Conservation (phyloP, 2,329 filamentous ascomycete genomes). For the Metarhizium brunneum region DNA sequence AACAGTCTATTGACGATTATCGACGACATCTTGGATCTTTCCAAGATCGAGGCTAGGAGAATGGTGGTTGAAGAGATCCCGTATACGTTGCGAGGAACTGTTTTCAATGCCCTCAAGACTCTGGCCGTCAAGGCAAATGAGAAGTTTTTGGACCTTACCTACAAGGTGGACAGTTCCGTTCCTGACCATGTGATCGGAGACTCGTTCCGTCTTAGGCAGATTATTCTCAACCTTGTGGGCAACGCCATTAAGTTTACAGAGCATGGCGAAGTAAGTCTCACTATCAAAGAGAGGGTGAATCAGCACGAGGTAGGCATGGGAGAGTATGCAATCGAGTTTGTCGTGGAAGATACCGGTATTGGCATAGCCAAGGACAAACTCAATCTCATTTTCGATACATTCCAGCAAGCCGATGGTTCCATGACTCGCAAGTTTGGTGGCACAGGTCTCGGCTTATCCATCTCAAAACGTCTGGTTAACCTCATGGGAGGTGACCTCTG, state of each 20-base stretch:
- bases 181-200: constrained; percentile 94
- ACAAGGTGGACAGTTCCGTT: constrained; percentile 86
- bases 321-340: constrained; percentile 91
- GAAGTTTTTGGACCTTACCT: constrained; percentile 85
- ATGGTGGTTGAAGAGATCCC: constrained; percentile 99
- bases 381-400: constrained; percentile 95
- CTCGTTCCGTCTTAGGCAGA: constrained; percentile 90
- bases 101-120: constrained; percentile 96
- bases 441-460: constrained; percentile 86
- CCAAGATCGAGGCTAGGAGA: constrained; percentile 84
- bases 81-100: constrained; percentile 85
- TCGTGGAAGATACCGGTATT: constrained; percentile 92
- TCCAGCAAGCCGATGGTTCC: constrained; percentile 95
- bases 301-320: constrained; percentile 54
- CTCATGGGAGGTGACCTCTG: constrained; percentile 95
- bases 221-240: constrained; percentile 93
- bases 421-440: constrained; percentile 95
- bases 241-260: constrained; percentile 99
- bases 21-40: constrained; percentile 68
- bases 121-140: constrained; percentile 96
- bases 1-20: constrained; percentile 97
- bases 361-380: constrained; percentile 93
- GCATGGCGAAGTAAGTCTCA: constrained; percentile 88
- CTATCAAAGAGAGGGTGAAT: constrained; percentile 63
- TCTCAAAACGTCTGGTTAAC: constrained; percentile 89